phyloP scores from a whole-genome alignment of 306 rosid species.

The Alnus rubra region DNA sequence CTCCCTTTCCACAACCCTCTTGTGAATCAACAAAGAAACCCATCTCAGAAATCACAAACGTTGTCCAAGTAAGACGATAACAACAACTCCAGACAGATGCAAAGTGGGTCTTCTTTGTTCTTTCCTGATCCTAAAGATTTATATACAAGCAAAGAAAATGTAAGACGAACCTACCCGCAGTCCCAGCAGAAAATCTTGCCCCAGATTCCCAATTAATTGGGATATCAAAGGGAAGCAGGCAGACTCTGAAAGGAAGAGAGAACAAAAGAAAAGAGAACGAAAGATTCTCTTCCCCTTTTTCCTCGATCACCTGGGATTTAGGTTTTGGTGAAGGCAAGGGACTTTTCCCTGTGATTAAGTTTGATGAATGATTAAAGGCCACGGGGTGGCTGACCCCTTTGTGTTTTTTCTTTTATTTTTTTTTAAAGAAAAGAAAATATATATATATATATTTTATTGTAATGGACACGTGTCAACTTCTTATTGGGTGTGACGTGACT shows the following conservation, averaged over 20 bases:
- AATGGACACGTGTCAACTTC: no score
- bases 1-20: conserved; percentile 36
- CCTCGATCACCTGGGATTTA: background rate
- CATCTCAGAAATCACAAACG: conserved; percentile 37
- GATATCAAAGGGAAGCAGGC: conserved; percentile 15
- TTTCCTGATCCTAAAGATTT: background rate
- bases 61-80: background rate
- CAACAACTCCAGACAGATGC: background rate
- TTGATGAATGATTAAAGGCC: no score
- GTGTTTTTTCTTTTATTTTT: no score
- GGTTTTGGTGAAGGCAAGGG: no score
- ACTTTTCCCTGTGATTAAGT: no score
- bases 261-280: background rate
- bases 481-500: no score
- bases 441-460: no score
- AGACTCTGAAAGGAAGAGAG: conserved; percentile 12
- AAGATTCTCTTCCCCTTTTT: conserved; percentile 1
- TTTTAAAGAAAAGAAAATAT: no score
- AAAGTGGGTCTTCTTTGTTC: background rate
- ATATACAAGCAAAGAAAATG: background rate
- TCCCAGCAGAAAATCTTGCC: background rate
- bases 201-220: conserved; percentile 17
- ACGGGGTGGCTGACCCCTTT: no score
- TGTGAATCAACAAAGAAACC: conserved; percentile 50
- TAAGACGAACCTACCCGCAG: conserved; percentile 14